These are phyloP conservation scores for Colletotrichum graminicola DNA, from an alignment of 2,329 filamentous ascomycete genomes.

Conservation along the genomic window DNA sequence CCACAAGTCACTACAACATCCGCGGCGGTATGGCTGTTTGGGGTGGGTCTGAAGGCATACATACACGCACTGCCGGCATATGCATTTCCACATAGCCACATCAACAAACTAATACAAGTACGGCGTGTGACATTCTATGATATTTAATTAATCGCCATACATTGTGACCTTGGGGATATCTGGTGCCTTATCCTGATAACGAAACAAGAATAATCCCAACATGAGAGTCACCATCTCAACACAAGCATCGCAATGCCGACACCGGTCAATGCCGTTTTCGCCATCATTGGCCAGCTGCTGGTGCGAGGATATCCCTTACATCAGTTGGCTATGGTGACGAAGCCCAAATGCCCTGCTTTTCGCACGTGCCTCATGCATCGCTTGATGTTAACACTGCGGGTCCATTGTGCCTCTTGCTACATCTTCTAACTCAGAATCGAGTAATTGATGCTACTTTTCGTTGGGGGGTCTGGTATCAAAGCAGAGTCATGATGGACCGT, in stretches of 20 bases:
- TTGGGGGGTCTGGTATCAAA: too few species aligned
- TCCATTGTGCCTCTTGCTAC: too few species aligned
- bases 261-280: neutral
- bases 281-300: neutral
- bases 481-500: neutral
- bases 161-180: neutral
- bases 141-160: neutral
- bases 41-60: neutral
- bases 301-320: neutral
- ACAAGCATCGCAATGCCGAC: neutral
- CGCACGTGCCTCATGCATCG: too few species aligned
- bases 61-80: neutral
- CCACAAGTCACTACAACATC: neutral
- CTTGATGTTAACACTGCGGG: too few species aligned
- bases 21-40: neutral
- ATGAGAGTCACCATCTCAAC: neutral
- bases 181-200: neutral
- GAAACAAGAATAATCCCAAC: neutral
- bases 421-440: too few species aligned
- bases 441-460: too few species aligned
- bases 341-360: neutral
- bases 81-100: neutral
- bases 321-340: neutral
- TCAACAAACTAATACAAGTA: neutral
- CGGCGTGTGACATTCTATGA: neutral